These are phyloP conservation scores for Yamadazyma philogaea DNA, from an alignment of 805 yeast species.

Conservation along the genomic window DNA sequence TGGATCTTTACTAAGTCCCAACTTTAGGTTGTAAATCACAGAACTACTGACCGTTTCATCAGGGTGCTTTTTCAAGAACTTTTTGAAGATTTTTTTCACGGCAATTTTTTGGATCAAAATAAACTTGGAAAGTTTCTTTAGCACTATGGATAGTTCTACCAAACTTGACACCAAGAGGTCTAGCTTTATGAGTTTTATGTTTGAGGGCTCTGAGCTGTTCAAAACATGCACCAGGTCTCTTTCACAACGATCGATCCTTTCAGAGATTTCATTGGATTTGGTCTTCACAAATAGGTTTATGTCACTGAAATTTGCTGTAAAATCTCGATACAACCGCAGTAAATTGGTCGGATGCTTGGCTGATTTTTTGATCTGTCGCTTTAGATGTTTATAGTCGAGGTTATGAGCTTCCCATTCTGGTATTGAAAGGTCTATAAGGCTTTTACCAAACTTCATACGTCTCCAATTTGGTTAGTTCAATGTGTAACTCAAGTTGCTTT, in stretches of 20 bases:
- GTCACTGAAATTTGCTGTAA: slow-evolving; percentile 58
- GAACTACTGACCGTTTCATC: slow-evolving; percentile 20
- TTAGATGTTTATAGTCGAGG: slow-evolving; percentile 77
- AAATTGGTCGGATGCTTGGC: slow-evolving; percentile 20
- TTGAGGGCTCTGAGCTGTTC: slow-evolving; percentile 9
- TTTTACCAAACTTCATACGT: slow-evolving; percentile 85
- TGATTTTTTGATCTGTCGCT: slow-evolving; percentile 52
- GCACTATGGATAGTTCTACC: slow-evolving; percentile 40
- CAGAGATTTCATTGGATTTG: slow-evolving; percentile 60
- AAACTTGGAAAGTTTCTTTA: slow-evolving; percentile 68
- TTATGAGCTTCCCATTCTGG: slow-evolving; percentile 88
- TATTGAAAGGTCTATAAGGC: slow-evolving; percentile 68
- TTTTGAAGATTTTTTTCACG: slow-evolving; percentile 69
- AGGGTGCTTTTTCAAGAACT: slow-evolving; percentile 49
- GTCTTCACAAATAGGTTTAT: slow-evolving; percentile 62
- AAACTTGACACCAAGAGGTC: slow-evolving; percentile 31
- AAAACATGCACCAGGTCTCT: slow-evolving; percentile 17
- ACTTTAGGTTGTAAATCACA: slow-evolving; percentile 29
- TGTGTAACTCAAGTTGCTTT: not conserved
- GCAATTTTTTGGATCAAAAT: slow-evolving; percentile 72
- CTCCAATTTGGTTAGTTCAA: not conserved
- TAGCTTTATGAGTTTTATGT: slow-evolving; percentile 12
- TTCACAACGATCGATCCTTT: slow-evolving; percentile 40
- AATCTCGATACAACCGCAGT: slow-evolving; percentile 31
- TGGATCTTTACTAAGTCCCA: slow-evolving; percentile 38